Conservation (phyloP, 345 rosid genomes). For the Sisymbrium irio region DNA sequence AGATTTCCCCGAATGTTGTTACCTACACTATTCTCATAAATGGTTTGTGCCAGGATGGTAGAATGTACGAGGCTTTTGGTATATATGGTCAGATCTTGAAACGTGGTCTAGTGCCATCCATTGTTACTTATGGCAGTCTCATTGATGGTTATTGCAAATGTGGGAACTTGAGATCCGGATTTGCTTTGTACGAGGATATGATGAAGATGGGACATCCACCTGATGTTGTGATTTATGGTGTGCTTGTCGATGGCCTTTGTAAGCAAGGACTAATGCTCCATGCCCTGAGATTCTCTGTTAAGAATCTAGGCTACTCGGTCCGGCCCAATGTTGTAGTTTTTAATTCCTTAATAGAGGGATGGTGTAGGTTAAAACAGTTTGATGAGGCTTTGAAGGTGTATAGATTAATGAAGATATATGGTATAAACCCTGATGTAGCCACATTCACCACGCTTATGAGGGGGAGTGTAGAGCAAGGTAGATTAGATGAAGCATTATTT, state of each 20-base stretch:
- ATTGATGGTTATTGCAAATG: conserved; percentile 49
- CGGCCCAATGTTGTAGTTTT: conserved; percentile 38
- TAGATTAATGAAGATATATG: conserved; percentile 24
- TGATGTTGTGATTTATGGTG: conserved; percentile 39
- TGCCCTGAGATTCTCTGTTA: conserved; percentile 45
- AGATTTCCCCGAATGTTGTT: conserved; percentile 43
- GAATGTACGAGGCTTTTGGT: conserved; percentile 45
- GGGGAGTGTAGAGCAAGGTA: conserved; percentile 20
- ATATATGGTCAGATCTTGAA: conserved; percentile 44
- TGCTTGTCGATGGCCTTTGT: conserved; percentile 48
- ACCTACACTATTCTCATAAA: conserved; percentile 47
- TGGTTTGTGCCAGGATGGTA: conserved; percentile 43
- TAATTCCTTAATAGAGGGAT: conserved; percentile 50
- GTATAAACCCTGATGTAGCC: conserved; percentile 40
- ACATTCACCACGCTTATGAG: conserved; percentile 44
- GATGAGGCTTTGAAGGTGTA: conserved; percentile 37
- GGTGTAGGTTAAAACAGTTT: conserved; percentile 35
- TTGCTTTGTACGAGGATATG: conserved; percentile 39
- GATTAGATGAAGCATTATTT: conserved; percentile 31
- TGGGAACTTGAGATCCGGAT: conserved; percentile 43
- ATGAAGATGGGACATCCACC: conserved; percentile 31
- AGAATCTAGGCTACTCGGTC: conserved; percentile 21
- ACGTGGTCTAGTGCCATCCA: conserved; percentile 42
- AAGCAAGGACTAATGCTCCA: conserved; percentile 42
- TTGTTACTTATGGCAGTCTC: conserved; percentile 46